Conservation (phyloP, 2,329 filamentous ascomycete species). For the Diaporthe velutina region DNA sequence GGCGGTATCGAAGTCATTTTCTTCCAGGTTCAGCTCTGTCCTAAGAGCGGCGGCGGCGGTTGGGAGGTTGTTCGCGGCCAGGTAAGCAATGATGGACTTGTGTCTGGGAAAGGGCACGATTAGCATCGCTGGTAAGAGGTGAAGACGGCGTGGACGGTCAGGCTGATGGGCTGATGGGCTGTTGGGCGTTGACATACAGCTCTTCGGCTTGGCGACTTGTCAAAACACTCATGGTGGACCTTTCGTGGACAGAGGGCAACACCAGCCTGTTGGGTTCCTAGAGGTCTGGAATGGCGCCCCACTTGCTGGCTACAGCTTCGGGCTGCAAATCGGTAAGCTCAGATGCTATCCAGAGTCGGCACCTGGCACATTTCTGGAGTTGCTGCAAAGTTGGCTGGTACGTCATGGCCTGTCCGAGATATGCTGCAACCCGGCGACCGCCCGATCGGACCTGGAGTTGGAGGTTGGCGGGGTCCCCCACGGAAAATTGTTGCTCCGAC, state of each 20-base stretch:
- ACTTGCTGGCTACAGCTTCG: slow-evolving; percentile 23
- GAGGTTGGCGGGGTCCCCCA: slow-evolving; percentile 3
- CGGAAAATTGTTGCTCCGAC: slow-evolving; percentile 7
- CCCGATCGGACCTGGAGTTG: slow-evolving; percentile 14
- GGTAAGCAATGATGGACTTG: slow-evolving; percentile 93
- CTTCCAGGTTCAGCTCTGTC: slow-evolving; percentile 79
- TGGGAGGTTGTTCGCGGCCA: slow-evolving; percentile 78
- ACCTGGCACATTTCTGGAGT: slow-evolving; percentile 23
- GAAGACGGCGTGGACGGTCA: slow-evolving; percentile 35
- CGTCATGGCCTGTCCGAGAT: slow-evolving; percentile 19
- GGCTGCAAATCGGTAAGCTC: slow-evolving; percentile 18
- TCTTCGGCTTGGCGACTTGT: slow-evolving; percentile 87
- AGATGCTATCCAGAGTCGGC: slow-evolving; percentile 15
- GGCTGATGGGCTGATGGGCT: slow-evolving; percentile 3
- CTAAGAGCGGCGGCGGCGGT: slow-evolving; percentile 79
- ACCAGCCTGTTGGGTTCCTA: slow-evolving; percentile 7
- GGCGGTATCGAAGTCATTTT: slow-evolving; percentile 78
- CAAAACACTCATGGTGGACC: slow-evolving; percentile 76
- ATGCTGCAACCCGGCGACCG: slow-evolving; percentile 5
- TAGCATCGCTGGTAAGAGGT: neutral
- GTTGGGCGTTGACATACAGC: slow-evolving; percentile 73
- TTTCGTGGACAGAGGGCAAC: slow-evolving; percentile 5
- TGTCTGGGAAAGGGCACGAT: slow-evolving; percentile 69
- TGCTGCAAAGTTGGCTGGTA: slow-evolving; percentile 17
- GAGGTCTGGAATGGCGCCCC: neutral